Conservation (phyloP, 1,284 basidiomycete genomes). For the Naganishia albida region DNA sequence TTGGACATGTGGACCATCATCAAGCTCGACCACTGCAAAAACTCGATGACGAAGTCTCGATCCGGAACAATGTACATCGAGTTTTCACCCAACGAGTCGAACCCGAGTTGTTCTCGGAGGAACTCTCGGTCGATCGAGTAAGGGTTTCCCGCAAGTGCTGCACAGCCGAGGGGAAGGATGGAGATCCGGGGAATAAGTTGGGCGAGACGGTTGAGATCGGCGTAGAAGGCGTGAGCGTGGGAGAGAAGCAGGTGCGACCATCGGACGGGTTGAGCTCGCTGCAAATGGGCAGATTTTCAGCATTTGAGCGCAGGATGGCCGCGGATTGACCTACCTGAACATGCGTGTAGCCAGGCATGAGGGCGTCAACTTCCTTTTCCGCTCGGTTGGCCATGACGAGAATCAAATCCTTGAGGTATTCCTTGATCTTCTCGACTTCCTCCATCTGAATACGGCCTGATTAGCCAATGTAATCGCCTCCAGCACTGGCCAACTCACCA, state of each 20-base stretch:
- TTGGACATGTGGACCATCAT: slow-evolving; percentile 91
- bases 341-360: slow-evolving; percentile 97
- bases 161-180: slow-evolving; percentile 88
- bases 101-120: slow-evolving; percentile 80
- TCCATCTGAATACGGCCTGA: slow-evolving; percentile 58
- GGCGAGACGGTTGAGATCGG: slow-evolving; percentile 82
- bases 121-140: slow-evolving; percentile 89
- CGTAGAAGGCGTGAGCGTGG: slow-evolving; percentile 86
- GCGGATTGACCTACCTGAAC: slow-evolving; percentile 67
- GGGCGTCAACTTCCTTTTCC: slow-evolving; percentile 83
- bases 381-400: slow-evolving; percentile 87
- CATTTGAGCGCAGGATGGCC: slow-evolving; percentile 2
- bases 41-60: slow-evolving; percentile 95
- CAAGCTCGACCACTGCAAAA: slow-evolving; percentile 93
- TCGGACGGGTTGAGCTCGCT: slow-evolving; percentile 96
- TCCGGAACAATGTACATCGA: slow-evolving; percentile 94
- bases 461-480: neutral
- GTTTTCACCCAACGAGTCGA: slow-evolving; percentile 82
- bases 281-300: neutral
- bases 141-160: slow-evolving; percentile 94
- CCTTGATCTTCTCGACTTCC: slow-evolving; percentile 70
- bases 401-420: slow-evolving; percentile 75
- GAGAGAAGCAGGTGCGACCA: slow-evolving; percentile 97
- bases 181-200: slow-evolving; percentile 83
- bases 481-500: slow-evolving; percentile 51